Percentiles rank a stretch among this genome's conserved stretches.
phyloP scores from a whole-genome alignment of 108 stramenopile genomes.

The Cyclotella choctawhatcheeana region DNA sequence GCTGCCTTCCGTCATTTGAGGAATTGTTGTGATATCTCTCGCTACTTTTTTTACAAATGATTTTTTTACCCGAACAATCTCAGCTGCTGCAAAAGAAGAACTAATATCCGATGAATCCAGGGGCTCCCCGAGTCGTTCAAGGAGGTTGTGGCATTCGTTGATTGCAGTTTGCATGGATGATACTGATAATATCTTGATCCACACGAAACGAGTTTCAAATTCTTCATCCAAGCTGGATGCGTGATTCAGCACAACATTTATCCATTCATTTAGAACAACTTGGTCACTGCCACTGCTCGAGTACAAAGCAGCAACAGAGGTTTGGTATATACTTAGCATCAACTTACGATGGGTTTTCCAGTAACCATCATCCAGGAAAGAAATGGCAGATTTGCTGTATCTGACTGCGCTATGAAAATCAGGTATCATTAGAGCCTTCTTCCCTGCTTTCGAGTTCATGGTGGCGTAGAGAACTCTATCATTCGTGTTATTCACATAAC shows the following conservation, averaged over 20 bases:
- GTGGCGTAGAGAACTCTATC: conserved; percentile 21
- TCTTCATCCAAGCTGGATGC: conserved; percentile 25
- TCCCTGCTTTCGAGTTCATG: conserved; percentile 25
- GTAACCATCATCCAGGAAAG: conserved; percentile 21
- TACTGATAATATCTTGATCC: conserved; percentile 17
- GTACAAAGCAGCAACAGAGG: conserved; percentile 13
- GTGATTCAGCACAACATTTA: conserved; percentile 20
- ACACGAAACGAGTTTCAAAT: conserved; percentile 23
- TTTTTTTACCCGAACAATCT: conserved; percentile 20
- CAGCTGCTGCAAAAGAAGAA: conserved; percentile 1
- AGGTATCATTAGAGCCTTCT: conserved; percentile 22
- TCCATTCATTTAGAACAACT: conserved; percentile 5
- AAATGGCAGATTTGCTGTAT: conserved; percentile 31
- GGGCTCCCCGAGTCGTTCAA: conserved; percentile 29
- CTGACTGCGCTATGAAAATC: conserved; percentile 23
- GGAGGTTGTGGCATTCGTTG: conserved; percentile 12
- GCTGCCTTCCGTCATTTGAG: conserved; percentile 12
- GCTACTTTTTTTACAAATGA: conserved; percentile 5
- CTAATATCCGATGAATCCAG: conserved; percentile 24
- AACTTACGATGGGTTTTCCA: conserved; percentile 40
- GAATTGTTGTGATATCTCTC: conserved; percentile 17
- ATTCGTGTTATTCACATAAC: not conserved
- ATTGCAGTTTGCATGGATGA: conserved; percentile 19
- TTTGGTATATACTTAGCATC: conserved; percentile 25
- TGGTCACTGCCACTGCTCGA: conserved; percentile 11